Percentiles rank a stretch among this genome's conserved stretches.
phyloP scores from a whole-genome alignment of 129 eudicot species.

The Kitagawia praeruptora region DNA sequence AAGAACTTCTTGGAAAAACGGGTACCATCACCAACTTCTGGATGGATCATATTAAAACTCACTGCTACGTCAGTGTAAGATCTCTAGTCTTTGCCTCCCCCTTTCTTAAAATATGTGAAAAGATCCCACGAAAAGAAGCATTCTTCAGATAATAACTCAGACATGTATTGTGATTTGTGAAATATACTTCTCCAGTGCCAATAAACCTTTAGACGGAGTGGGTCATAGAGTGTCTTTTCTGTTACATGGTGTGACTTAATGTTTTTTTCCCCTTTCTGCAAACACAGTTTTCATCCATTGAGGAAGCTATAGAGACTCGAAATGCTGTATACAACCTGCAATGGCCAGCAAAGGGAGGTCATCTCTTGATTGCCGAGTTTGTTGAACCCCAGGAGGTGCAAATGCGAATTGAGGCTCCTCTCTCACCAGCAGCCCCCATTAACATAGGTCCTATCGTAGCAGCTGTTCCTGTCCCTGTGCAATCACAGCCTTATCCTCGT shows the following conservation, averaged over 20 bases:
- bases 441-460: conserved; percentile 16
- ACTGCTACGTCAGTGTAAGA: conserved; percentile 80
- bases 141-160: not conserved
- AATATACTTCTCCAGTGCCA: not conserved
- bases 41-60: conserved; percentile 98
- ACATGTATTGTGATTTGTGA: not conserved
- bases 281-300: conserved; percentile 68
- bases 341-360: conserved; percentile 94
- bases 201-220: not conserved
- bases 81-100: not conserved
- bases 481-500: conserved; percentile 32
- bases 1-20: conserved; percentile 85
- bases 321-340: conserved; percentile 86
- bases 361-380: conserved; percentile 67
- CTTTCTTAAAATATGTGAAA: not conserved
- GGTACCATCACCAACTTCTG: conserved; percentile 79
- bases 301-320: conserved; percentile 86
- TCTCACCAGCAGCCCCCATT: conserved; percentile 38
- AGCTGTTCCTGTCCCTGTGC: conserved; percentile 20
- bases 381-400: conserved; percentile 94
- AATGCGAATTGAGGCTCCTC: conserved; percentile 53
- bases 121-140: not conserved
- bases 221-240: not conserved
- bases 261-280: not conserved
- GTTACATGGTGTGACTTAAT: not conserved